Conservation (phyloP, 768 basidiomycete genomes). For the Pilatotrama ljubarskyi region DNA sequence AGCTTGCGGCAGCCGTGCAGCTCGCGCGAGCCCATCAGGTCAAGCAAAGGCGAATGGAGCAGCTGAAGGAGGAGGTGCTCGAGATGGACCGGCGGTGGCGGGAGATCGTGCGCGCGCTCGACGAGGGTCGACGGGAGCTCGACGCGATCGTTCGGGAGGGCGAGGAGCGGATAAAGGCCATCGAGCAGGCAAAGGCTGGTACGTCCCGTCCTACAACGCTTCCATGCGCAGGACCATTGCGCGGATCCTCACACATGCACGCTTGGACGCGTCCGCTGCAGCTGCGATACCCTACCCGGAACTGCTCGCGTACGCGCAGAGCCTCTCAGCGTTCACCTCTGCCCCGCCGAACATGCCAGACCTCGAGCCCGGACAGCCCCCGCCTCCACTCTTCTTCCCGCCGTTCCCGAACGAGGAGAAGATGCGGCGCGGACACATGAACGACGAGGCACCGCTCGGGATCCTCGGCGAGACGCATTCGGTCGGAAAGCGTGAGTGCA, state of each 20-base stretch:
- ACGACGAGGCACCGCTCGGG: slow-evolving; percentile 78
- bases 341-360: slow-evolving; percentile 89
- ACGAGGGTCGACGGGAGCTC: slow-evolving; percentile 65
- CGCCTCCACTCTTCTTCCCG: slow-evolving; percentile 81
- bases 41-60: slow-evolving; percentile 73
- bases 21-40: slow-evolving; percentile 72
- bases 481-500: slow-evolving; percentile 67
- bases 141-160: slow-evolving; percentile 74
- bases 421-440: slow-evolving; percentile 81
- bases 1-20: slow-evolving; percentile 64
- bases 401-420: slow-evolving; percentile 92
- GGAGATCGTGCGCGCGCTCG: slow-evolving; percentile 63
- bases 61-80: slow-evolving; percentile 68
- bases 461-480: slow-evolving; percentile 79
- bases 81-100: slow-evolving; percentile 69
- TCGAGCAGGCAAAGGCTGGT: slow-evolving; percentile 75
- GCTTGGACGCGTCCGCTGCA: slow-evolving; percentile 30
- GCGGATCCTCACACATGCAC: not conserved
- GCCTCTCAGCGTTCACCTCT: slow-evolving; percentile 82
- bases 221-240: not conserved
- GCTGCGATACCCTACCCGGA: slow-evolving; percentile 83
- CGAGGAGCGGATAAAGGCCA: slow-evolving; percentile 67
- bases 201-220: slow-evolving; percentile 18
- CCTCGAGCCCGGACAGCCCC: slow-evolving; percentile 67
- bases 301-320: slow-evolving; percentile 81